These are phyloP conservation scores for Boeremia exigua DNA, from an alignment of 2,329 filamentous ascomycete genomes.

Conservation along the genomic window DNA sequence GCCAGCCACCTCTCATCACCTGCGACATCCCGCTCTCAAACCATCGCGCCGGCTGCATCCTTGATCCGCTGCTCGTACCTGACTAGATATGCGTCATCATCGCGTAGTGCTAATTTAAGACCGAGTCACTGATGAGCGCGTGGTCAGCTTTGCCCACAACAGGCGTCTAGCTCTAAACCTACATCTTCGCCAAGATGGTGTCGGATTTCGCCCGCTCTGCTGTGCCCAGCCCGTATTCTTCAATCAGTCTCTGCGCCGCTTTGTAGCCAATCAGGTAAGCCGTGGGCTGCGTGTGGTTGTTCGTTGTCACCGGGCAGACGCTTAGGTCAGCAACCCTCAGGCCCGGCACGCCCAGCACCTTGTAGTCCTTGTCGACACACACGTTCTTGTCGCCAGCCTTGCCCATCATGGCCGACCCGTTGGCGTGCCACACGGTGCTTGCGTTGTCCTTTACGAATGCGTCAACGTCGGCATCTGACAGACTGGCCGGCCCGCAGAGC, in stretches of 20 bases:
- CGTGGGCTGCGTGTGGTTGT: constrained; percentile 45
- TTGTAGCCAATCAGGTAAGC: constrained; percentile 46
- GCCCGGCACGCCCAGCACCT: constrained; percentile 47
- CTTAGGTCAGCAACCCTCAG: constrained; percentile 50
- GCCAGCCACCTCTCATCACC: constrained; percentile 9
- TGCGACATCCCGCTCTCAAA: constrained; percentile 8
- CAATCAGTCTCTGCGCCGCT: constrained; percentile 42
- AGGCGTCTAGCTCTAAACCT: constrained; percentile 4
- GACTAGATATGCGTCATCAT: constrained; percentile 14
- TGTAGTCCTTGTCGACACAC: constrained; percentile 47
- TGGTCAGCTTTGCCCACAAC: constrained; percentile 5
- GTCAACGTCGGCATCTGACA: constrained; percentile 59
- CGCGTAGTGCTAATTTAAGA: constrained; percentile 6
- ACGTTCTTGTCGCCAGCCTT: constrained; percentile 39
- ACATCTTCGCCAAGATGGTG: constrained; percentile 12
- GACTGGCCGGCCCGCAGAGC: constrained; percentile 52
- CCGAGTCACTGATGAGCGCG: constrained; percentile 8
- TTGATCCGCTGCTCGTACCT: constrained; percentile 10
- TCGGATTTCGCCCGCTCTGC: constrained; percentile 1
- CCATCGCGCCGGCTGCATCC: not conserved
- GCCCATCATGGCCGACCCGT: constrained; percentile 49
- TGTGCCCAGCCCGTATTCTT: constrained; percentile 33
- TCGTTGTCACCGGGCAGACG: constrained; percentile 42
- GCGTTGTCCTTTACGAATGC: constrained; percentile 37
- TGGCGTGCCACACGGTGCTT: constrained; percentile 47